Percentiles rank a stretch among this genome's conserved stretches.
Evolutionary conservation across 2,329 filamentous ascomycete species (phyloP).

Genomic region (Tothia fuscella): DNA sequence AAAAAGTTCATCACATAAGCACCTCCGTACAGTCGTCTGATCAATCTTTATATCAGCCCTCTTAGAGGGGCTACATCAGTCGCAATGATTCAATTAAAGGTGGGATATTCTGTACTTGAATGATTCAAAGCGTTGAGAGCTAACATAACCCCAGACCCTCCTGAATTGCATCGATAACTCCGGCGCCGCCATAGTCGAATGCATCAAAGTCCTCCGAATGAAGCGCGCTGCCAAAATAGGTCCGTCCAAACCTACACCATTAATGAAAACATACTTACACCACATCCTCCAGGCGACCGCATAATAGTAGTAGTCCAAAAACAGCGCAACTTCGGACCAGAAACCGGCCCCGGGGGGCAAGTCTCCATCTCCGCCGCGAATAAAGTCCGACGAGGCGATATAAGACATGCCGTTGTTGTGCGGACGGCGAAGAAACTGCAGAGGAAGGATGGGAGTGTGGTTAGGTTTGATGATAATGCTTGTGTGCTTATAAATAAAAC

Average conservation of each 20-base stretch:
- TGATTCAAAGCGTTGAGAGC: too few relatives aligned
- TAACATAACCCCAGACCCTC: conserved; percentile 58
- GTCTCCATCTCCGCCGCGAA: conserved; percentile 64
- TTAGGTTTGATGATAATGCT: conserved; percentile 95
- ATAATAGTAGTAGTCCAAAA: conserved; percentile 98
- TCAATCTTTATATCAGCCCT: too few relatives aligned
- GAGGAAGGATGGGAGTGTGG: conserved; percentile 75
- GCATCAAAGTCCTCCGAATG: conserved; percentile 82
- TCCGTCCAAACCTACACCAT: conserved; percentile 32
- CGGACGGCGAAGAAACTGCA: conserved; percentile 81
- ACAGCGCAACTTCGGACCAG: conserved; percentile 65
- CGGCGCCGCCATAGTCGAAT: conserved; percentile 93
- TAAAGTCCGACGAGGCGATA: conserved; percentile 94
- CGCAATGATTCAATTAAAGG: conserved; percentile 53
- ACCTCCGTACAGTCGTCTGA: too few relatives aligned
- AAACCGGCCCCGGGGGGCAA: conserved; percentile 58
- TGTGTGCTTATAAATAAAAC: conserved; percentile 96
- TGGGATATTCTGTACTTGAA: too few relatives aligned
- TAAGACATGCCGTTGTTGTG: conserved; percentile 90
- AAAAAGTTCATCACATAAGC: too few relatives aligned
- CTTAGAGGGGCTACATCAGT: neutral
- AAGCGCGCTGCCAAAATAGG: conserved; percentile 82
- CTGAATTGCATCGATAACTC: conserved; percentile 99
- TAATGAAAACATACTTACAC: neutral
- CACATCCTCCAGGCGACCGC: conserved; percentile 58